Evolutionary conservation across 1,284 basidiomycete genomes (phyloP).

Genomic region (Ganoderma multipileum): DNA sequence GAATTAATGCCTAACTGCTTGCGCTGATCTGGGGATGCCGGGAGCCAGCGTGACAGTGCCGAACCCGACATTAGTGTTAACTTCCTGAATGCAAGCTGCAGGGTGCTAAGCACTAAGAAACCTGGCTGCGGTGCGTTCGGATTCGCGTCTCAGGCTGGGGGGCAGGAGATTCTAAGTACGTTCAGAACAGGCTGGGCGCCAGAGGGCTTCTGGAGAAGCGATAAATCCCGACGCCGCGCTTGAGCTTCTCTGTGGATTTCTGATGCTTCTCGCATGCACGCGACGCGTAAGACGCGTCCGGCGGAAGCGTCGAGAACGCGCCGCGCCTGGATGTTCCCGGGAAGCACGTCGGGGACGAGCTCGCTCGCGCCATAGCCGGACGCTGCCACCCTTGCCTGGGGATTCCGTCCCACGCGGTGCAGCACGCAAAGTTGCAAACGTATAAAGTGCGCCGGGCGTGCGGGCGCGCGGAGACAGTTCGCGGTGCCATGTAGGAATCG

Average conservation of each 20-base stretch:
- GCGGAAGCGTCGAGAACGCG: slow-evolving; percentile 1
- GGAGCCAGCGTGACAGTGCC: neutral
- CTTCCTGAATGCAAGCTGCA: neutral
- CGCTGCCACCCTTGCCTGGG: neutral
- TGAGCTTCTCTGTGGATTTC: slow-evolving; percentile 1
- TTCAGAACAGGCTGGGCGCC: neutral
- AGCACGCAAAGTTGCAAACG: neutral
- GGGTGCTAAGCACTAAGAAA: neutral
- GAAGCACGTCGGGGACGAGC: slow-evolving; percentile 12
- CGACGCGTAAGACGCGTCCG: neutral
- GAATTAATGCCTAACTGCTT: neutral
- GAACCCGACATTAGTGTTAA: neutral
- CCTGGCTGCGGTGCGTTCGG: neutral
- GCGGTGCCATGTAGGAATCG: neutral
- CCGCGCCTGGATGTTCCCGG: neutral
- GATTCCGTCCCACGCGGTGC: slow-evolving; percentile 10
- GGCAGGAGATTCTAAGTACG: neutral
- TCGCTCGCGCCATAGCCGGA: slow-evolving; percentile 17
- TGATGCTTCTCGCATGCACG: neutral
- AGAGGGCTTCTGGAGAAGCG: neutral
- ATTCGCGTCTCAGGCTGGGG: neutral
- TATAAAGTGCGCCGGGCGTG: neutral
- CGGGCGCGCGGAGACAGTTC: neutral
- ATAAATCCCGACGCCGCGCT: neutral
- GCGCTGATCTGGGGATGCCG: neutral